phyloP scores from a whole-genome alignment of 306 rosid species.

The Cajanus cajan region DNA sequence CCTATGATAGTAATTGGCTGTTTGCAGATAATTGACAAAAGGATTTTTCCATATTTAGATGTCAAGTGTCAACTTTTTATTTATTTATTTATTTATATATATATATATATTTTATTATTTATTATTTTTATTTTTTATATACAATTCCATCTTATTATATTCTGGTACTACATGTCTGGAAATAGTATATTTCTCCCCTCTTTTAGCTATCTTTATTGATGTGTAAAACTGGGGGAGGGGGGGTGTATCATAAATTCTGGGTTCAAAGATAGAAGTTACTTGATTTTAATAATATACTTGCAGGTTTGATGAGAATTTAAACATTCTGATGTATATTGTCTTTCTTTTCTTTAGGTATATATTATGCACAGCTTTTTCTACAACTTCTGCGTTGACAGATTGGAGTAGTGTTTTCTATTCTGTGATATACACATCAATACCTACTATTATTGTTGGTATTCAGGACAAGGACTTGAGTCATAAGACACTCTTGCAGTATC shows the following conservation, averaged over 20 bases:
- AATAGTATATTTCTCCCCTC: constrained; percentile 8
- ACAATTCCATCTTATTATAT: not conserved
- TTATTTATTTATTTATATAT: no score
- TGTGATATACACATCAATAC: constrained; percentile 86
- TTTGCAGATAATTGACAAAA: constrained; percentile 6
- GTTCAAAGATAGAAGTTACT: constrained; percentile 16
- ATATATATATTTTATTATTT: no score
- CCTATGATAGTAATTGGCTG: not conserved
- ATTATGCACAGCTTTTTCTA: constrained; percentile 79
- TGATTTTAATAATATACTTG: constrained; percentile 4
- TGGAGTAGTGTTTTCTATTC: constrained; percentile 99
- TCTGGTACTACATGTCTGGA: constrained; percentile 18
- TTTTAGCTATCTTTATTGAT: not conserved
- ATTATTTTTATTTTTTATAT: no score
- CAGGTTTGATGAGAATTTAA: constrained; percentile 11
- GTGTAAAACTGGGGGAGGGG: not conserved
- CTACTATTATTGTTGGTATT: constrained; percentile 91
- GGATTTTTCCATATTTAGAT: not conserved
- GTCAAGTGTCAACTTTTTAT: not conserved
- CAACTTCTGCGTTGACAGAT: constrained; percentile 95
- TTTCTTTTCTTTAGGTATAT: constrained; percentile 65
- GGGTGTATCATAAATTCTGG: constrained; percentile 10
- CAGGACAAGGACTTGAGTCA: constrained; percentile 89
- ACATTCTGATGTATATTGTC: constrained; percentile 25
- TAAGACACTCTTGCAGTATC: constrained; percentile 68